Evolutionary conservation across 2,329 filamentous ascomycete genomes (phyloP).

Genomic region (Dryadomyces sulphureus): DNA sequence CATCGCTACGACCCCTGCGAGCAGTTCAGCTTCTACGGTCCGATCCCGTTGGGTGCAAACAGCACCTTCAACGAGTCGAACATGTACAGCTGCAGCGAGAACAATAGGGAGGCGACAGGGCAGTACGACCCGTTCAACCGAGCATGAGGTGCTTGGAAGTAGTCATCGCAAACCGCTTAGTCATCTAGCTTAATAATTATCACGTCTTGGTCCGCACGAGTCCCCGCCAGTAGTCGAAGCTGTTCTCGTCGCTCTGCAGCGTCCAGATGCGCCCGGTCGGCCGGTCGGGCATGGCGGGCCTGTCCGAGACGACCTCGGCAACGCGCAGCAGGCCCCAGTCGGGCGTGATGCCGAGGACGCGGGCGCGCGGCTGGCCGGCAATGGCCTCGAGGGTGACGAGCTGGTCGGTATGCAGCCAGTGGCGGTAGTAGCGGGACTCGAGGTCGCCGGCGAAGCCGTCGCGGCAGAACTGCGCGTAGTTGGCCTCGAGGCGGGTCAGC

Average conservation of each 20-base stretch:
- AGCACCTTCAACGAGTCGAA: no score
- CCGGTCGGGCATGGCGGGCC: slow-evolving; percentile 29
- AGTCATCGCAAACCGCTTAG: no score
- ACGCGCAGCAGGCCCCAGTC: slow-evolving; percentile 81
- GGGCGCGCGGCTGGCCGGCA: slow-evolving; percentile 51
- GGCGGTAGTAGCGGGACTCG: slow-evolving; percentile 61
- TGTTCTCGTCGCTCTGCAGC: slow-evolving; percentile 92
- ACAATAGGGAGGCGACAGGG: no score
- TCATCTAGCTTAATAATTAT: neutral
- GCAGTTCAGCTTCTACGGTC: slow-evolving; percentile 29
- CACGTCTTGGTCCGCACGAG: slow-evolving; percentile 62
- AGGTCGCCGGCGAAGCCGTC: slow-evolving; percentile 61
- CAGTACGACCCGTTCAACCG: no score
- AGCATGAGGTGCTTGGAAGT: neutral
- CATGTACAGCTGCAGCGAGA: no score
- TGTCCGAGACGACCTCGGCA: slow-evolving; percentile 61
- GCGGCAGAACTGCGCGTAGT: slow-evolving; percentile 62
- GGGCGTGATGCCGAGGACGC: slow-evolving; percentile 74
- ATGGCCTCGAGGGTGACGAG: slow-evolving; percentile 64
- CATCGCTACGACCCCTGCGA: slow-evolving; percentile 29
- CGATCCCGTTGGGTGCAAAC: slow-evolving; percentile 15
- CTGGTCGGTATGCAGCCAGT: slow-evolving; percentile 76
- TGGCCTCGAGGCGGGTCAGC: slow-evolving; percentile 58
- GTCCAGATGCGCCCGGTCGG: slow-evolving; percentile 66
- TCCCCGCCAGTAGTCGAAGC: slow-evolving; percentile 93